Conservation (phyloP, 1,139 yeast species). For the Taiozyma onychis region DNA sequence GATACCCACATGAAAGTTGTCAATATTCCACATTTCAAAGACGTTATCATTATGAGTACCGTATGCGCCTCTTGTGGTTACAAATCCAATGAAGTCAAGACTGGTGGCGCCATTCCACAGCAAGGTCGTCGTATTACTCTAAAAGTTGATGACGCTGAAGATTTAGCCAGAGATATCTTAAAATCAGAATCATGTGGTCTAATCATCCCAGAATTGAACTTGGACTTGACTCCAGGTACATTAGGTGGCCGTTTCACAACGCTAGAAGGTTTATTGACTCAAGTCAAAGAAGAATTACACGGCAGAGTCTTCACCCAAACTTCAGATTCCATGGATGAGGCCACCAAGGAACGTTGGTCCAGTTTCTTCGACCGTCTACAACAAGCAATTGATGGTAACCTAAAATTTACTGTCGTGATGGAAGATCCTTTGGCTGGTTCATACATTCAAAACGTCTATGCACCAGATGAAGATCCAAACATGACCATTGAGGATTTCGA, state of each 20-base stretch:
- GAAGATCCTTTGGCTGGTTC: conserved; percentile 94
- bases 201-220: conserved; percentile 76
- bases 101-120: conserved; percentile 94
- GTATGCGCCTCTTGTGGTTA: conserved; percentile 91
- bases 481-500: conserved; percentile 89
- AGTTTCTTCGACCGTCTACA: conserved; percentile 68
- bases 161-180: conserved; percentile 87
- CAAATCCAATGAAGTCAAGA: conserved; percentile 95
- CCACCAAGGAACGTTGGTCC: conserved; percentile 74
- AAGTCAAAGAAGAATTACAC: conserved; percentile 86
- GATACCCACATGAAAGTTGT: conserved; percentile 96
- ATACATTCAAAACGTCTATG: conserved; percentile 93
- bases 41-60: conserved; percentile 94
- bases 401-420: conserved; percentile 80
- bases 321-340: conserved; percentile 86
- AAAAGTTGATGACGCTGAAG: conserved; percentile 84
- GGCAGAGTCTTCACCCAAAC: conserved; percentile 80
- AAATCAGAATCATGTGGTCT: conserved; percentile 93
- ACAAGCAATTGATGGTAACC: conserved; percentile 78
- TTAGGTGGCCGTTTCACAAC: conserved; percentile 98
- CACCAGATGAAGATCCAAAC: conserved; percentile 97
- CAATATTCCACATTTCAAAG: conserved; percentile 95
- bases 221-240: conserved; percentile 95
- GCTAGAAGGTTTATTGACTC: conserved; percentile 83
- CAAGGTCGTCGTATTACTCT: conserved; percentile 74